Base-by-base conservation (phyloP, 208 protist genomes). In the Angomonas deanei region DNA sequence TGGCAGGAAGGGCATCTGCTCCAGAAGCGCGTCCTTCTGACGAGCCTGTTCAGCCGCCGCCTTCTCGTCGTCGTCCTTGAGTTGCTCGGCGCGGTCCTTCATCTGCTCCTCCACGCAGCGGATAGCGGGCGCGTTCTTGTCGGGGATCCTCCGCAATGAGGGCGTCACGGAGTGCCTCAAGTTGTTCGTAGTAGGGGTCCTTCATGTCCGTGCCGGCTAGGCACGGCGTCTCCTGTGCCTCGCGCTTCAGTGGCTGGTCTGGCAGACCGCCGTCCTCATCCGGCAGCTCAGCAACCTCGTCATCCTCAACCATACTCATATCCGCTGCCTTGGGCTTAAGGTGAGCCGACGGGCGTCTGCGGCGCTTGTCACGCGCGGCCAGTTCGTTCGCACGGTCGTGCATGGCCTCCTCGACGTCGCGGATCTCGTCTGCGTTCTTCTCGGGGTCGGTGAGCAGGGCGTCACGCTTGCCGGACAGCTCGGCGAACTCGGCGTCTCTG, bases 111-210 rank as follows among this genome's bases (percentile, higher is more conserved):
- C 61, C 59, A 81, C 66, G 50, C 75, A 81, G 58, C 61, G 70
- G 57, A 78, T 77, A 23, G 57, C 30, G 11, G 61, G 49, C 30
- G 58, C 68, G 62, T 82, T 72, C 39, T 31, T 61, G 24, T 59
- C 61, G 31, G 60, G 62, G 31, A 31, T 71, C 68, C 66, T 80
- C 69, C n/a, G 49, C 61, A 26, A 72, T 53, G 26, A 84, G 62
- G 27, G 64, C 34, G 47, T 67, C 63, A 54, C 67, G 68, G 33
- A 76, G 60, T 31, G 71, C 63, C 34, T 26, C 17, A 48, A 84
- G 74, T 70, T 83, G 72, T 47, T 78, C 63, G 63, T 77, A 86
- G 61, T 82, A 81, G 13, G 69, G 47, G 58, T 80, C n/a, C n/a
- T n/a, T n/a, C n/a, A n/a, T n/a, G n/a, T n/a, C n/a, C 74, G 59